These are phyloP conservation scores for Gossypium gossypioides DNA, from an alignment of 441 rosid genomes.

Conservation along the genomic window DNA sequence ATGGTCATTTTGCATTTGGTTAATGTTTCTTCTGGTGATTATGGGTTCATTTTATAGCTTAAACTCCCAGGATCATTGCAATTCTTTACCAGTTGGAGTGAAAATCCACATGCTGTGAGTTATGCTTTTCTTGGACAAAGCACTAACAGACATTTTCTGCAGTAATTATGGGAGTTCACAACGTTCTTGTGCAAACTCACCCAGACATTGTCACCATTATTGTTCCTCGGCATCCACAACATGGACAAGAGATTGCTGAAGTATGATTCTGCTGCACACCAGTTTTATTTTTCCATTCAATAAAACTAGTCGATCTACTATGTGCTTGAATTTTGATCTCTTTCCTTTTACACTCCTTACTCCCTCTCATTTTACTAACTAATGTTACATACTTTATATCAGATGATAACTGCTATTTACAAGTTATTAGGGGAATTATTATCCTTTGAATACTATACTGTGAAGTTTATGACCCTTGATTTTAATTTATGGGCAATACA, in stretches of 20 bases:
- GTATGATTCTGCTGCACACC: slow-evolving; percentile 31
- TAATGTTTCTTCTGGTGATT: not conserved
- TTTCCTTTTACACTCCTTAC: not conserved
- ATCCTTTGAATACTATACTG: not conserved
- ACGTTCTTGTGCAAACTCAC: slow-evolving; percentile 39
- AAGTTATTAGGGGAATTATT: not conserved
- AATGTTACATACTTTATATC: not conserved
- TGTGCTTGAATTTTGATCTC: not conserved
- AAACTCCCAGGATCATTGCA: not conserved
- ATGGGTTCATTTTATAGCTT: not conserved
- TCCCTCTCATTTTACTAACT: not conserved
- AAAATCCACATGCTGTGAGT: not conserved
- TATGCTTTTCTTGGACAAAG: slow-evolving; percentile 13
- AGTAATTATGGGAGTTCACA: slow-evolving; percentile 71
- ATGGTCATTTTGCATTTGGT: not conserved
- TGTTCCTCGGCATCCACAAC: slow-evolving; percentile 79
- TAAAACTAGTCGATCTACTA: not conserved
- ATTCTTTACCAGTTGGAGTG: not conserved
- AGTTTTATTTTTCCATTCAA: slow-evolving; percentile 4
- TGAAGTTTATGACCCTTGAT: slow-evolving; percentile 1
- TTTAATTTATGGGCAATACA: not conserved
- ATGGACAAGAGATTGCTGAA: slow-evolving; percentile 58
- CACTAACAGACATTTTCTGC: slow-evolving; percentile 17
- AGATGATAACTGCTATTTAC: not conserved
- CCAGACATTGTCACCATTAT: slow-evolving; percentile 53